Evolutionary conservation across 2,329 filamentous ascomycete species (phyloP).

Genomic region (Allantophomopsis lycopodina): DNA sequence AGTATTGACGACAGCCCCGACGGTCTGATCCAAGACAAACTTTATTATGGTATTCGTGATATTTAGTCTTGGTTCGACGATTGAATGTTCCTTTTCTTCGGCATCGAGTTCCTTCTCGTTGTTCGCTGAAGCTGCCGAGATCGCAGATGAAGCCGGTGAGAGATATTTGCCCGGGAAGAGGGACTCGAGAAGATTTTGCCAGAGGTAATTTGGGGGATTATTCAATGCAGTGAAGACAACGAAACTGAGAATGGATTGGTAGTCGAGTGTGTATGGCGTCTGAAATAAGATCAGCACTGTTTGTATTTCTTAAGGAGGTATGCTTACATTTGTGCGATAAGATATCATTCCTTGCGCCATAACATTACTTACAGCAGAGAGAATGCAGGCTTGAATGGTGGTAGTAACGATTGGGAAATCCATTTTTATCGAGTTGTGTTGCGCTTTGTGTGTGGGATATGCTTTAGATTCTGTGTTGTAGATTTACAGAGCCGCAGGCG

Average conservation of each 20-base stretch:
- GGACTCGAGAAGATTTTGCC: constrained; percentile 70
- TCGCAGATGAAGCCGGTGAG: constrained; percentile 23
- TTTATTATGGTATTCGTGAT: constrained; percentile 53
- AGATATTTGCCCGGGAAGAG: constrained; percentile 42
- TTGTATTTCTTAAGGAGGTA: neutral
- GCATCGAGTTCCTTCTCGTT: constrained; percentile 26
- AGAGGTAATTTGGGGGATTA: constrained; percentile 73
- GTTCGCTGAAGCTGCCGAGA: constrained; percentile 23
- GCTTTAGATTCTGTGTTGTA: too few relatives aligned
- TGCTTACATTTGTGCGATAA: constrained; percentile 41
- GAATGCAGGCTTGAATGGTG: constrained; percentile 49
- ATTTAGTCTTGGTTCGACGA: constrained; percentile 38
- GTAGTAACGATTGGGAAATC: constrained; percentile 39
- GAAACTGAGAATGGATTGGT: constrained; percentile 62
- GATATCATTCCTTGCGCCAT: constrained; percentile 58
- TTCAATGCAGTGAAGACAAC: constrained; percentile 58
- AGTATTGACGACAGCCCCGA: constrained; percentile 53
- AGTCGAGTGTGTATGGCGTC: constrained; percentile 48
- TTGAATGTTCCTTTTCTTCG: constrained; percentile 26
- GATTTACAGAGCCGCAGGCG: too few relatives aligned
- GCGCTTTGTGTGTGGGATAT: too few relatives aligned
- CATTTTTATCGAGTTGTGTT: constrained; percentile 7
- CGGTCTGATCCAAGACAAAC: constrained; percentile 53
- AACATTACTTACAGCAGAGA: constrained; percentile 57
- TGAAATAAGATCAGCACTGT: constrained; percentile 18